Evolutionary conservation across 352 stramenopile genomes (phyloP), one percentile per base, ranked within the genome.

Genomic region (Phytophthora litchii): DNA sequence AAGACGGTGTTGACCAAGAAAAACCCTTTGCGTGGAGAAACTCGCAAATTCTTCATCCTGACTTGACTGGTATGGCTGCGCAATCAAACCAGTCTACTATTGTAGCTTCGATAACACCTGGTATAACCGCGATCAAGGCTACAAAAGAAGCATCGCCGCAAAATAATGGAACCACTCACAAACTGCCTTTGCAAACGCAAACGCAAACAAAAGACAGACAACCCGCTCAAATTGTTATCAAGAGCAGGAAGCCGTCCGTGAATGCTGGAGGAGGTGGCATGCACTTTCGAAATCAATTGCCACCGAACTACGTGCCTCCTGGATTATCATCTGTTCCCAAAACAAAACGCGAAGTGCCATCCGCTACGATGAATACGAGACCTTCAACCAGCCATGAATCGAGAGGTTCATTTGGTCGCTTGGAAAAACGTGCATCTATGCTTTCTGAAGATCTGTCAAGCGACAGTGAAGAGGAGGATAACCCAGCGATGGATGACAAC

Each of bases 251-350:
- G 17, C 27, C 59, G 9, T 47, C 49, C 3, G 21, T 23, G 7
- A 53, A 20, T 7, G 44, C 49, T 27, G 23, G 23, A 43, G 54
- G 49, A 4, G 76, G 76, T 29, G 82, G 80, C 4, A 90, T 92
- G 83, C 83, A 89, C 37, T 92, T 86, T 46, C 78, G 83, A 34
- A 92, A 92, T 37, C 74, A 83, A 8, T 52, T 92, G 14, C 83
- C 83, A 10, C 21, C 76, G 3, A 89, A 89, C 43, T 92, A 88
- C 58, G 76, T 78, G 1, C 76, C 72, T 16, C 50, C 56, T 25
- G 32, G 57, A 10, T 34, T 54, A 34, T 48, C 44, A 7, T 64
- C 57, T 0, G 32, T 62, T 0, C 25, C 56, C 0, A 71, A 64
- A 55, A 31, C 23, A 17, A 61, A 58, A 35, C 32, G 36, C 0